A percentile compares a stretch with the other conserved stretches of the same genome.
phyloP scores from a whole-genome alignment of 306 rosid species.

The Acacia confusa region DNA sequence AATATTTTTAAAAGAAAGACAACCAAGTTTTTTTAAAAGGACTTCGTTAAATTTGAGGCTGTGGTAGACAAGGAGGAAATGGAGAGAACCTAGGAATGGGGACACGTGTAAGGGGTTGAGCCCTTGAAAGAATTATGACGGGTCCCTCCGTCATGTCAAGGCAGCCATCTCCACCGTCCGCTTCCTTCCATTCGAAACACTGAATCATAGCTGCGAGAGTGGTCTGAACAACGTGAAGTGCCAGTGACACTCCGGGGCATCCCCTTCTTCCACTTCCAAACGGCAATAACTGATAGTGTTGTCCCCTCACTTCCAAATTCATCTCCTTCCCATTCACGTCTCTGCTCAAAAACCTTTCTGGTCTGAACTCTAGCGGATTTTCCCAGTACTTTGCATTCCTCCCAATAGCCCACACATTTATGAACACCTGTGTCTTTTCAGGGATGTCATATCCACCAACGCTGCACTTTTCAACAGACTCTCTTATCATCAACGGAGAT shows the following conservation, averaged over 20 bases:
- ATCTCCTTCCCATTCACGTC: constrained; percentile 34
- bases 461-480: constrained; percentile 46
- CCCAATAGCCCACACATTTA: constrained; percentile 68
- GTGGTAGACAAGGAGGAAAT: constrained; percentile 4
- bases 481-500: constrained; percentile 64
- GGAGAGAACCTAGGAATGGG: constrained; percentile 40
- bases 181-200: constrained; percentile 63
- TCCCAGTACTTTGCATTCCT: constrained; percentile 67
- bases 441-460: constrained; percentile 68
- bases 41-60: not conserved
- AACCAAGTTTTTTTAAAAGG: too few species aligned
- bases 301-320: constrained; percentile 56
- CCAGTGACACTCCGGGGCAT: constrained; percentile 66
- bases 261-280: constrained; percentile 86
- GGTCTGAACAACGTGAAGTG: constrained; percentile 53
- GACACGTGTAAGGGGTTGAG: constrained; percentile 50
- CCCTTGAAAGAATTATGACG: constrained; percentile 56
- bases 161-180: not conserved
- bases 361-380: constrained; percentile 49
- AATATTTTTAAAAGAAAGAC: too few species aligned
- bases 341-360: constrained; percentile 50
- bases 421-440: constrained; percentile 52
- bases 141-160: constrained; percentile 63
- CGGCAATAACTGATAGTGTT: constrained; percentile 57
- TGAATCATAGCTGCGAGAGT: constrained; percentile 66